Evolutionary conservation across 2,329 filamentous ascomycete species (phyloP), one percentile per base, ranked within the genome.

Genomic region (Talaromyces sp.): DNA sequence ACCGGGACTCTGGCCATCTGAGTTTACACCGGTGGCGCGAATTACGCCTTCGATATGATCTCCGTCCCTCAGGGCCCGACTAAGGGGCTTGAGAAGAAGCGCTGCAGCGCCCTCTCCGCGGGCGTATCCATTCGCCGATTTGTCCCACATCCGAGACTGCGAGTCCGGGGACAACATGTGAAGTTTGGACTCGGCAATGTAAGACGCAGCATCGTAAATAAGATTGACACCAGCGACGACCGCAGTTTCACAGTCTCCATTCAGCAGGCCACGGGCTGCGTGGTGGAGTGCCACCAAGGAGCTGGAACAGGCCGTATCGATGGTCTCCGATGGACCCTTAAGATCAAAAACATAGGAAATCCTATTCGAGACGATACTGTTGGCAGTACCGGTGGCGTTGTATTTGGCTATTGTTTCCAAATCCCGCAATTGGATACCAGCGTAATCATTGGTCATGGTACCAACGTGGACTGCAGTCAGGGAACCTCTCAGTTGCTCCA

Each of bases 111-210:
- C 82, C 58, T 84, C 82, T 0, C 72, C 80, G 13, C 82, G 75
- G 49, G 78, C 82, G 65, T 83, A 84, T 0, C 82, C 82, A 66
- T 83, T 78, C 0, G 81, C 82, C 2, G 68, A 59, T 4, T 73
- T 72, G 57, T 81, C 78, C 72, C 75, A 81, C 71, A 77, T 82
- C 55, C 78, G 80, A 15, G 80, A 85, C 47, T 80, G 76, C 1
- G 82, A 82, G 0, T 78, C 77, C 27, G 83, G 78, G 0, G 82
- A 83, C n/a, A 86, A 78, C 53, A 84, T 70, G 67, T 79, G 65
- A 17, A 71, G 61, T 19, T 73, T 74, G 47, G 68, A 70, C 55
- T 70, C 68, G 1, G 69, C 67, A 9, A 76, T 68, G 56, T 69
- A 75, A 53, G 70, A 68, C 10, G 70, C 65, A 0, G 72, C 72